Conservation (phyloP, 2,329 filamentous ascomycete genomes). For the Colletotrichum navitas region DNA sequence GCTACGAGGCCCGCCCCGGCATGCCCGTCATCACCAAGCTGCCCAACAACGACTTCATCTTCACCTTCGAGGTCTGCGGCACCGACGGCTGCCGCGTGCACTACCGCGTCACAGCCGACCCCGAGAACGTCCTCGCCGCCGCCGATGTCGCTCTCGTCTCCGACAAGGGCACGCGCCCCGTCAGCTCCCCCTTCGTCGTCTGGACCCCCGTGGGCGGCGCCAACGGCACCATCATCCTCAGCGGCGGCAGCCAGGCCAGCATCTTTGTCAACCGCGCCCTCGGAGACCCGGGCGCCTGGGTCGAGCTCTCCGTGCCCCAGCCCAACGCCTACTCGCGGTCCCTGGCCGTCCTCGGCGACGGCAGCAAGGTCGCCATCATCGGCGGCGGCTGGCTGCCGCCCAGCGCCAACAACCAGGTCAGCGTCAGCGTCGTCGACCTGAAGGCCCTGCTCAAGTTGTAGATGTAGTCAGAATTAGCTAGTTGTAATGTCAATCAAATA, state of each 20-base stretch:
- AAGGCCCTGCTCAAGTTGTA: conserved; percentile 42
- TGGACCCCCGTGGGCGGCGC: conserved; percentile 59
- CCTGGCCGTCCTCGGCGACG: conserved; percentile 52
- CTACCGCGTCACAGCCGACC: conserved; percentile 57
- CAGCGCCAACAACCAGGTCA: conserved; percentile 59
- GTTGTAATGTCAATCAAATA: neutral
- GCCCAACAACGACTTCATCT: conserved; percentile 71
- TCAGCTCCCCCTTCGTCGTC: conserved; percentile 57
- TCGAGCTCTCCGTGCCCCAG: conserved; percentile 52
- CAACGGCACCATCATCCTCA: conserved; percentile 59
- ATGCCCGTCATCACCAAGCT: conserved; percentile 74
- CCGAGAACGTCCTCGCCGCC: conserved; percentile 52
- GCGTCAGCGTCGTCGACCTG: conserved; percentile 51
- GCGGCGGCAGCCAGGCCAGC: conserved; percentile 54
- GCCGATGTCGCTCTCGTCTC: conserved; percentile 50
- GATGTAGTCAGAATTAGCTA: neutral
- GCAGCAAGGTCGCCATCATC: conserved; percentile 56
- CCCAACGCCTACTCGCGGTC: conserved; percentile 54
- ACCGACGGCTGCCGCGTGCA: conserved; percentile 59
- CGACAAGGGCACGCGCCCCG: conserved; percentile 48
- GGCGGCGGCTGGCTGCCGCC: conserved; percentile 60
- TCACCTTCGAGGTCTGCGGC: conserved; percentile 73
- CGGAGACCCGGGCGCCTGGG: conserved; percentile 54
- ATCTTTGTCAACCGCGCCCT: conserved; percentile 59
- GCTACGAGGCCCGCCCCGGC: conserved; percentile 73